Evolutionary conservation across 129 eudicot species (phyloP), one percentile per base, ranked within the genome.

Genomic region (Tagetes patula): DNA sequence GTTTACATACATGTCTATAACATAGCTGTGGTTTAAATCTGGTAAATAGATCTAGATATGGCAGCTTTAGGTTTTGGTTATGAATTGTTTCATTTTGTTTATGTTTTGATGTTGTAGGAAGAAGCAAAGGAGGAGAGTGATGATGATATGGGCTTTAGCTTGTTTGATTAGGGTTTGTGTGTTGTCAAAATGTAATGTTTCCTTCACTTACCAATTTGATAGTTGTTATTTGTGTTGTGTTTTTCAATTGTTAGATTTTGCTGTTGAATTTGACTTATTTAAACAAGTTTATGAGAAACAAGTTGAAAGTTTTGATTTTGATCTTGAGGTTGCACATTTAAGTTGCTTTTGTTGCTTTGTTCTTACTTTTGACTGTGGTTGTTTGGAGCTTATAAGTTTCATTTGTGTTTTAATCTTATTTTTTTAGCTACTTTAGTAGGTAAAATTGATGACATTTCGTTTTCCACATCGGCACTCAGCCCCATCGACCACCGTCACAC

Each of bases 101-200:
- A 2, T 2, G 41, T 38, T 32, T 0, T 20, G 1, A 6, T 6
- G 1, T 34, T 60, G 66, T 73, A 86, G 91, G 91, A 86, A 75
- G 91, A 83, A 55, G 76, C 83, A 2, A 87, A 87, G 92, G 92
- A 87, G 61, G 92, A 84, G 75, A 87, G 92, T 77, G 92, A 87
- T 8, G 92, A 87, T 41, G 92, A 87, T 71, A 84, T 87, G 92
- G 89, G 92, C 65, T 87, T 87, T 83, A 78, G 89, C 65, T 82
- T 87, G 82, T 87, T 87, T 37, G 92, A 87, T 79, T 87, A 87
- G 81, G 20, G 46, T 4, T 64, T 6, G 33, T 38, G 30, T 45
- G 39, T 36, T 45, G 39, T 36, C 34, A 40, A 39, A 48, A 53
- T 79, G 82, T 78, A 65, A 54, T 75, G 73, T 8, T 75, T 66